Percentiles rank a stretch among this genome's conserved stretches.
phyloP scores from a whole-genome alignment of 2,329 filamentous ascomycete species.

The Bipolaris bicolor region DNA sequence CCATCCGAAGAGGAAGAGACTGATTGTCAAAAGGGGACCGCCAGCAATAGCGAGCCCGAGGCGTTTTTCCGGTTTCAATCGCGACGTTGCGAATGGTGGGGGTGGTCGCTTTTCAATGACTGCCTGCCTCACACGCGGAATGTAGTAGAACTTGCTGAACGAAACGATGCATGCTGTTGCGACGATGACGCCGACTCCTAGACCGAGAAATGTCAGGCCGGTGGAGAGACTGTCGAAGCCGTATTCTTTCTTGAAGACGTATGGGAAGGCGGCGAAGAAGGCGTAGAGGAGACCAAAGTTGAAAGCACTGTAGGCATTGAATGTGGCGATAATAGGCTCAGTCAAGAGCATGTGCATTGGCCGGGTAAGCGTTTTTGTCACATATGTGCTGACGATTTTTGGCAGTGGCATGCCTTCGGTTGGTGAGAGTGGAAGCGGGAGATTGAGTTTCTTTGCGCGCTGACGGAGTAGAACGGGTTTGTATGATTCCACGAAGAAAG shows the following conservation, averaged over 20 bases:
- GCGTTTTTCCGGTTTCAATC: slow-evolving; percentile 38
- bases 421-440: slow-evolving; percentile 10
- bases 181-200: slow-evolving; percentile 12
- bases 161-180: slow-evolving; percentile 5
- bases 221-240: slow-evolving; percentile 13
- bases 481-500: slow-evolving; percentile 60
- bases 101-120: background rate
- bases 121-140: slow-evolving; percentile 5
- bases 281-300: slow-evolving; percentile 33
- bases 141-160: slow-evolving; percentile 11
- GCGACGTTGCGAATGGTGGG: slow-evolving; percentile 18
- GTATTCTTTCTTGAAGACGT: slow-evolving; percentile 27
- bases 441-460: slow-evolving; percentile 32
- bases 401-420: slow-evolving; percentile 12
- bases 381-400: slow-evolving; percentile 10
- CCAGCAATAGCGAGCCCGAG: slow-evolving; percentile 46
- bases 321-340: slow-evolving; percentile 32
- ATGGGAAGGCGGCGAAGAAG: slow-evolving; percentile 34
- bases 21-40: slow-evolving; percentile 38
- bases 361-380: slow-evolving; percentile 48
- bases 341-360: slow-evolving; percentile 54
- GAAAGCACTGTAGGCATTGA: slow-evolving; percentile 31
- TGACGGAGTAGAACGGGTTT: slow-evolving; percentile 54
- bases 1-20: slow-evolving; percentile 52
- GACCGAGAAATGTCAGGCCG: slow-evolving; percentile 14